Base-by-base conservation (phyloP, 441 rosid species). In the Pelargonium fulgidum region DNA sequence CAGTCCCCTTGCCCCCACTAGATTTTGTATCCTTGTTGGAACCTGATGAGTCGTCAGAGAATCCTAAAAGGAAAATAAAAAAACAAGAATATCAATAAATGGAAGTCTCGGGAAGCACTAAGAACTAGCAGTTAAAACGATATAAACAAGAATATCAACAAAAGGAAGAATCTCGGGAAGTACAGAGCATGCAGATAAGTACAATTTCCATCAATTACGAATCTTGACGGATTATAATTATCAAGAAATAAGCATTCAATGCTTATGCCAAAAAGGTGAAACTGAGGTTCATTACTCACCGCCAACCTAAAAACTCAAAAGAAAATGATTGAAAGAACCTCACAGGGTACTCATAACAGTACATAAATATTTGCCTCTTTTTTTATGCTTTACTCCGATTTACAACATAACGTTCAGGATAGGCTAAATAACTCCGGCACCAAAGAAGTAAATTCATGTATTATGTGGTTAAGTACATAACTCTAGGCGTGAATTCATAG, bases 21-120 rank as follows among this genome's bases (percentile, higher is more conserved):
- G 96, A 84, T 62, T 78, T 65, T 73, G 77, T 41, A 64, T 82
- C 83, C 16, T 78, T 26, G 16, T 82, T 78, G 7, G 90, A 74
- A 70, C 76, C 70, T 8, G 85, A 75, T 9, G 85, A 67, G 52
- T 82, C 93, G 73, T 78, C 85, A 4, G 86, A 79, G 20, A 82
- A 70, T 67, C 86, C 99, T 94, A 81, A 70, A 67, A 73, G 19
- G 16, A 50, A 50, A 50, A 13, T 50, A 2, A 50, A 0, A 13
- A 13, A 50, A 14, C 16, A 13, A 50, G 58, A 50, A 50, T 11
- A 13, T 13, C 58, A n/a, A 50, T 7, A 50, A 50, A 50, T n/a
- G 58, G 58, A 7, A 11, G 58, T 3, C 17, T 17, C 14, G 13
- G 4, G 54, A 29, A 29, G 36, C 36, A 29, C 36, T 29, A 29